These are phyloP conservation scores for Amylostereum chailletii DNA, from an alignment of 1,284 basidiomycete species.

Conservation along the genomic window DNA sequence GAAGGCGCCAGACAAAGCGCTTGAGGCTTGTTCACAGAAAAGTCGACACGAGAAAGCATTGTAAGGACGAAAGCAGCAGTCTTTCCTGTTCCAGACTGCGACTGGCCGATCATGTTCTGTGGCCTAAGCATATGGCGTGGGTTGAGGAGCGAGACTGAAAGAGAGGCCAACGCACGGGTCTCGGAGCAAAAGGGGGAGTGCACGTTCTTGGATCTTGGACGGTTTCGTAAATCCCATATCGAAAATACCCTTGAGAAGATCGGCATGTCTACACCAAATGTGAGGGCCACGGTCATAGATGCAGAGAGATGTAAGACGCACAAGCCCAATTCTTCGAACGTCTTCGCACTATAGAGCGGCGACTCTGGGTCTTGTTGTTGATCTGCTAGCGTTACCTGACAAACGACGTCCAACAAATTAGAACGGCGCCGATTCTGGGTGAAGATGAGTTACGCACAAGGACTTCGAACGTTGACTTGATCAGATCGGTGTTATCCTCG, in stretches of 20 bases:
- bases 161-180: constrained; percentile 59
- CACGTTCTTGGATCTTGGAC: constrained; percentile 98
- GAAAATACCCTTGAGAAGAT: constrained; percentile 94
- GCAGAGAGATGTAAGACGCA: constrained; percentile 30
- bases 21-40: constrained; percentile 79
- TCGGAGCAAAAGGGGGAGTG: constrained; percentile 83
- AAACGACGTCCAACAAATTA: constrained; percentile 12
- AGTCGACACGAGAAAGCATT: constrained; percentile 94
- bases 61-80: constrained; percentile 97
- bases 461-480: constrained; percentile 70
- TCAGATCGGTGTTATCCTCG: constrained; percentile 42
- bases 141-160: constrained; percentile 8
- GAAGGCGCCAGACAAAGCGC: constrained; percentile 92
- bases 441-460: constrained; percentile 34
- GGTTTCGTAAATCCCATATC: constrained; percentile 96
- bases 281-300: constrained; percentile 5
- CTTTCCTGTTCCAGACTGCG: constrained; percentile 98
- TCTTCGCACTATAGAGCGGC: constrained; percentile 89
- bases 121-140: constrained; percentile 47
- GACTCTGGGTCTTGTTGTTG: constrained; percentile 96
- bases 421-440: too few species aligned
- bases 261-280: constrained; percentile 53
- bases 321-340: constrained; percentile 93
- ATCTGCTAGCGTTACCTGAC: constrained; percentile 92
- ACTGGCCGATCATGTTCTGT: constrained; percentile 98